Conservation (phyloP, 75 land plant genomes). For the Isoetes taiwanensis region DNA sequence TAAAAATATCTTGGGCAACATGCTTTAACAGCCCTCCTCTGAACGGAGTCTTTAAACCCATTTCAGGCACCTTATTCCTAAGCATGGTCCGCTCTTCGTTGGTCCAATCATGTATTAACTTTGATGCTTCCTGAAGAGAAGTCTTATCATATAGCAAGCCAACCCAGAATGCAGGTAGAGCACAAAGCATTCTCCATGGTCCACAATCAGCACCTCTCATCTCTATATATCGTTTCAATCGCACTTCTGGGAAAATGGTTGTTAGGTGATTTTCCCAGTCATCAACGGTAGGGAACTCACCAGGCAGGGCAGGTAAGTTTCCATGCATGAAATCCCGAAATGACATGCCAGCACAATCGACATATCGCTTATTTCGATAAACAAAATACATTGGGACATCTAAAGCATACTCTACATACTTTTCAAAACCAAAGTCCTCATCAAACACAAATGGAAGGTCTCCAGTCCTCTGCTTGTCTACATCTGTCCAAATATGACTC, state of each 20-base stretch:
- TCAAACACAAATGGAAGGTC: slow-evolving; percentile 97
- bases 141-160: background rate
- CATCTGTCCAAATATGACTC: slow-evolving; percentile 98
- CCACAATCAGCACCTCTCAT: slow-evolving; percentile 4
- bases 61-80: background rate
- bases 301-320: background rate
- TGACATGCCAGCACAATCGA: background rate
- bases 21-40: background rate
- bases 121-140: background rate
- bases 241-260: background rate
- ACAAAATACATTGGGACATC: slow-evolving; percentile 4
- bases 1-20: slow-evolving; percentile 1
- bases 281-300: background rate
- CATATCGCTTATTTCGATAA: background rate
- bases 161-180: slow-evolving; percentile 1
- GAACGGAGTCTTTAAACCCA: slow-evolving; percentile 2
- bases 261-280: slow-evolving; percentile 9
- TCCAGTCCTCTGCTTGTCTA: slow-evolving; percentile 79
- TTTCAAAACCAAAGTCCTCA: slow-evolving; percentile 86
- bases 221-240: background rate
- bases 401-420: no score
- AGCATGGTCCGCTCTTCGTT: background rate
- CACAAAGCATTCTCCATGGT: slow-evolving; percentile 2
- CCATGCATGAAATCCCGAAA: background rate
- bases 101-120: background rate